Conservation (phyloP, 169 alveolate genomes). For the Eimeria necatrix region DNA sequence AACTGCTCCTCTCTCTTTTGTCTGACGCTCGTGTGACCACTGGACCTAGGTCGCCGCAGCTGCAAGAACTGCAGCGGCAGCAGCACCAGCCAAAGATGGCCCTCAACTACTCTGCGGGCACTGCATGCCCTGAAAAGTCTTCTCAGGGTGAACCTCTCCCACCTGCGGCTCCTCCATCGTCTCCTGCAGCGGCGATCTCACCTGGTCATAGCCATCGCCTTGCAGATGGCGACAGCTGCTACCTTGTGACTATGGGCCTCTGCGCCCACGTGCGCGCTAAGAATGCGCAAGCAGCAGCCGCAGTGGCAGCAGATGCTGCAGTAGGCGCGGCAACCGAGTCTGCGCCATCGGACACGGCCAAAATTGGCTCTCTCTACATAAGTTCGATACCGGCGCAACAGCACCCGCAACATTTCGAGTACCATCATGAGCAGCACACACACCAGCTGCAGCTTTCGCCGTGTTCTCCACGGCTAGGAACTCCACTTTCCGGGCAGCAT, state of each 20-base stretch:
- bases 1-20: constrained; percentile 7
- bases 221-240: constrained; percentile 41
- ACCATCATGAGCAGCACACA: constrained; percentile 4
- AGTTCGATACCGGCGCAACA: constrained; percentile 44
- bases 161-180: background rate
- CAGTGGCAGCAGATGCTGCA: constrained; percentile 60
- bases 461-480: background rate
- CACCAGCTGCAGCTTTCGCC: constrained; percentile 6
- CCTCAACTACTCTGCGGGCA: background rate
- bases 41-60: background rate
- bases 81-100: constrained; percentile 1
- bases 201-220: background rate
- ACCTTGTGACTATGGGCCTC: constrained; percentile 61
- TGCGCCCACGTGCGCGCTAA: constrained; percentile 65
- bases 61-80: background rate
- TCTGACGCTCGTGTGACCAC: background rate
- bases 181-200: background rate
- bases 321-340: constrained; percentile 60
- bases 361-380: constrained; percentile 40
- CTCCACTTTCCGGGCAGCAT: constrained; percentile 7
- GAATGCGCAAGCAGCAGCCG: constrained; percentile 65
- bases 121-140: background rate
- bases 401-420: background rate
- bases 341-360: constrained; percentile 4
- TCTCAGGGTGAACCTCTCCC: background rate